Percentiles rank a stretch among this genome's conserved stretches.
Evolutionary conservation across 1,284 basidiomycete species (phyloP).

Genomic region (Vanrija sp.): DNA sequence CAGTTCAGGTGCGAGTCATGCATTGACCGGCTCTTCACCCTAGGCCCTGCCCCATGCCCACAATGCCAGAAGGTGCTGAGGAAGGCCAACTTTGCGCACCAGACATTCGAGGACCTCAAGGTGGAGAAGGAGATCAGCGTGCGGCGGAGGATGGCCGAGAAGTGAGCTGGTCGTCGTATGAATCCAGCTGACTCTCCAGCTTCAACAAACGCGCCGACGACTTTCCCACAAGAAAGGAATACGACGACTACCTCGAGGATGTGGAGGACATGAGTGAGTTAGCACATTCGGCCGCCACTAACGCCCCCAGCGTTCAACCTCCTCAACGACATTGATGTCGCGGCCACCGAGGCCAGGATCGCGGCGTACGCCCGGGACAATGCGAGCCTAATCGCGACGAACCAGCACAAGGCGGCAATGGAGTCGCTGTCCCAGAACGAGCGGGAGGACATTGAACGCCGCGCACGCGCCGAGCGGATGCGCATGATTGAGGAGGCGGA

Average conservation of each 20-base stretch:
- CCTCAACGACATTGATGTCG: conserved; percentile 83
- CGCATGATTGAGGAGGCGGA: conserved; percentile 66
- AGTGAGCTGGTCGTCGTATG: conserved; percentile 52
- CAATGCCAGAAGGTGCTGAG: conserved; percentile 84
- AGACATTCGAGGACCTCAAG: conserved; percentile 93
- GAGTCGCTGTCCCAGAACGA: conserved; percentile 52
- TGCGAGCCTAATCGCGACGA: conserved; percentile 70
- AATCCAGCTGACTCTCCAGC: conserved; percentile 51
- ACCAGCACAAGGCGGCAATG: conserved; percentile 65
- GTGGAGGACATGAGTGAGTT: conserved; percentile 88
- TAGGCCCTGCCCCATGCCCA: conserved; percentile 95
- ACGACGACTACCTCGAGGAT: conserved; percentile 90
- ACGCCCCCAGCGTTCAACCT: conserved; percentile 73
- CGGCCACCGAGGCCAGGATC: conserved; percentile 78
- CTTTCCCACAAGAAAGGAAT: conserved; percentile 73
- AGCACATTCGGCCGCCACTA: neutral
- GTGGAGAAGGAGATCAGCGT: conserved; percentile 97
- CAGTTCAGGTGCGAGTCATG: conserved; percentile 85
- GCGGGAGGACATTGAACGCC: conserved; percentile 65
- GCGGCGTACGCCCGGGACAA: conserved; percentile 74
- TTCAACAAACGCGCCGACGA: conserved; percentile 93
- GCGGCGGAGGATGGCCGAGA: conserved; percentile 77
- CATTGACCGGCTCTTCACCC: conserved; percentile 91
- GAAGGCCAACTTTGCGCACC: conserved; percentile 89
- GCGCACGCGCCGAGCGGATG: conserved; percentile 61